Evolutionary conservation across 2,329 filamentous ascomycete genomes (phyloP), one percentile per base, ranked within the genome.

Genomic region (Ceratocystis diversiconidia): DNA sequence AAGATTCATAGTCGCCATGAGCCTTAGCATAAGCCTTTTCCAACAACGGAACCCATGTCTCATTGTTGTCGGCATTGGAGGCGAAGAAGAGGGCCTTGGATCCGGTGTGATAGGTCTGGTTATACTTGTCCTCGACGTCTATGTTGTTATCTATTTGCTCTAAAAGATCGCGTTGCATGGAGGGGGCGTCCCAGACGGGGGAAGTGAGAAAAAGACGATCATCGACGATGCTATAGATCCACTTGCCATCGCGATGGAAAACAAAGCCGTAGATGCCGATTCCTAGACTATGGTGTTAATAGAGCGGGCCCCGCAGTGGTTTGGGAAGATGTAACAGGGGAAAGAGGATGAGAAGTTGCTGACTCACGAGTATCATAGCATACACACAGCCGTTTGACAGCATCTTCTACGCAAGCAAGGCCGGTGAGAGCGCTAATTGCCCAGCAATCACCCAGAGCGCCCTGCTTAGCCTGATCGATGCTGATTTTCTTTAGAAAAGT

Each of bases 261-360:
- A 95, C 89, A 71, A 95, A 95, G 1, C 90, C 90, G 71, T 95
- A 95, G 2, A 95, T 90, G 7, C 90, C 90, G 62, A 94, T 85
- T 69, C 74, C 73, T 74, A 57, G 1, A 41, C 8, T 8, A 19
- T 3, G 30, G 5, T n/a, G 57, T 55, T 57, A 55, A 61, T 30
- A 17, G 8, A 41, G 5, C 8, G 17, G 25, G 7, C 48, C 0
- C 3, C 5, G 30, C 3, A 1, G 28, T 4, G 12, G 22, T 8
- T 3, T 22, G 5, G 15, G 15, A 1, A 10, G 8, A 48, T 46
- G 5, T 46, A n/a, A 7, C 43, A n/a, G 32, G 19, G 6, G 25
- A 41, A 2, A 36, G 32, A 46, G 10, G 12, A 7, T 17, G 30
- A 32, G 36, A 15, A 15, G 36, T 30, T n/a, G 57, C 4, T 7